phyloP scores from a whole-genome alignment of 164 flowering plant genomes.

The Buxus sempervirens region DNA sequence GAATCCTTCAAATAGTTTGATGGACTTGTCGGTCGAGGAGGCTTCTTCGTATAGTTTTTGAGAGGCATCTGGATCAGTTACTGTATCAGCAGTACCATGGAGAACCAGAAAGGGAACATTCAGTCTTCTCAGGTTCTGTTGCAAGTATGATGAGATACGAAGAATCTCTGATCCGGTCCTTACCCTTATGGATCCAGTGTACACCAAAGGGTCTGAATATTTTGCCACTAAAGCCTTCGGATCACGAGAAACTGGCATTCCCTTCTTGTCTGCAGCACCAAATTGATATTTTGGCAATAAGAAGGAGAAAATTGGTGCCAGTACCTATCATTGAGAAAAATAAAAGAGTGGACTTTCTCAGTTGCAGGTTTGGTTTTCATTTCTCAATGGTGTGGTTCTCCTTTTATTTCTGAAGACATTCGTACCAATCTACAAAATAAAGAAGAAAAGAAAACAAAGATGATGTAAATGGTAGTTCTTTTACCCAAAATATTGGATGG shows the following conservation, averaged over 20 bases:
- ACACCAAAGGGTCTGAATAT: slow-evolving; percentile 88
- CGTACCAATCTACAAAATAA: too few species aligned
- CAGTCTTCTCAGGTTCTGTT: slow-evolving; percentile 43
- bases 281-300: slow-evolving; percentile 64
- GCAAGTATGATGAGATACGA: slow-evolving; percentile 54
- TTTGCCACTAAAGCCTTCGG: slow-evolving; percentile 71
- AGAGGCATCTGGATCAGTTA: slow-evolving; percentile 80
- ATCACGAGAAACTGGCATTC: slow-evolving; percentile 66
- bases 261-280: slow-evolving; percentile 60
- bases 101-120: slow-evolving; percentile 71
- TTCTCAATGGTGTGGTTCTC: not conserved
- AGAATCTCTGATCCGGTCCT: slow-evolving; percentile 84
- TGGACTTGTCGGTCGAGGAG: slow-evolving; percentile 67
- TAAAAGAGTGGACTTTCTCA: not conserved
- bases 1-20: slow-evolving; percentile 64
- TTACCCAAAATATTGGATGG: slow-evolving; percentile 67
- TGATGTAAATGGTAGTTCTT: not conserved
- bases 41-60: slow-evolving; percentile 61
- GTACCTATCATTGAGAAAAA: slow-evolving; percentile 37
- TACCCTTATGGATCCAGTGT: slow-evolving; percentile 72
- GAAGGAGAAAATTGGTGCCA: slow-evolving; percentile 74
- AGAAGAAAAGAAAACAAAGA: not conserved
- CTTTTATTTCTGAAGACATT: not conserved
- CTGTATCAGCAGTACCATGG: slow-evolving; percentile 77
- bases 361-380: not conserved